A percentile compares a stretch with the other conserved stretches of the same genome.
Conservation (phyloP, 2,329 filamentous ascomycete species). For the Colletotrichum lupini region DNA sequence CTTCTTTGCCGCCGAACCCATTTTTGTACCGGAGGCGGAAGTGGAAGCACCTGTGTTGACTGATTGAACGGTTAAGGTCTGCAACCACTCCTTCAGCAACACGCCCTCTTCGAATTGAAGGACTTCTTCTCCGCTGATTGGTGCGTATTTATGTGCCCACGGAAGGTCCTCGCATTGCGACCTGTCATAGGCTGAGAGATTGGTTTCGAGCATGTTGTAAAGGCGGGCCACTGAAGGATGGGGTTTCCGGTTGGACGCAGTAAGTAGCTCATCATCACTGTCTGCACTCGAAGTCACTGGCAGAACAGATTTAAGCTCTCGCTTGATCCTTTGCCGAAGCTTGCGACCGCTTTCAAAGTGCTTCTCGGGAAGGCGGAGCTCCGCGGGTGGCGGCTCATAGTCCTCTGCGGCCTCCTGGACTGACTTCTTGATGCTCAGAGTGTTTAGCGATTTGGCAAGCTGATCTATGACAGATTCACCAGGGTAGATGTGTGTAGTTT, state of each 20-base stretch:
- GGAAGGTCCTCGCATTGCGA: slow-evolving; percentile 77
- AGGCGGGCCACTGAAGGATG: slow-evolving; percentile 72
- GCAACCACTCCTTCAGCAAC: slow-evolving; percentile 84
- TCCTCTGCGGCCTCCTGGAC: slow-evolving; percentile 50
- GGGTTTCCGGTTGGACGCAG: slow-evolving; percentile 36
- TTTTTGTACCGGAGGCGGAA: slow-evolving; percentile 40
- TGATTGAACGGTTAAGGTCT: slow-evolving; percentile 78
- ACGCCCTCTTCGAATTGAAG: slow-evolving; percentile 78
- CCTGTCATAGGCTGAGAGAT: slow-evolving; percentile 82
- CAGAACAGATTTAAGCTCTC: slow-evolving; percentile 54
- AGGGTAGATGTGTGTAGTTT: slow-evolving; percentile 51
- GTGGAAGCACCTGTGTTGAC: slow-evolving; percentile 72
- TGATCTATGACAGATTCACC: slow-evolving; percentile 56
- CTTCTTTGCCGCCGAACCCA: slow-evolving; percentile 57
- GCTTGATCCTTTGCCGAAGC: slow-evolving; percentile 60
- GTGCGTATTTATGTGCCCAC: slow-evolving; percentile 91
- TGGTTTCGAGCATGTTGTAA: slow-evolving; percentile 68
- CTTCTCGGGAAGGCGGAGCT: slow-evolving; percentile 65
- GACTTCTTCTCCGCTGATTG: slow-evolving; percentile 74
- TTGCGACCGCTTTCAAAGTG: slow-evolving; percentile 68
- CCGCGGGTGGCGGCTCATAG: slow-evolving; percentile 56
- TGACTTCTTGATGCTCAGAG: slow-evolving; percentile 46
- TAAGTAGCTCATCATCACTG: slow-evolving; percentile 50
- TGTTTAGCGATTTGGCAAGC: slow-evolving; percentile 51
- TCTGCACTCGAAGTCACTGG: slow-evolving; percentile 32